Base-by-base conservation (phyloP, 225 moss, liverwort and hornwort genomes). In the Pleurozium schreberi region DNA sequence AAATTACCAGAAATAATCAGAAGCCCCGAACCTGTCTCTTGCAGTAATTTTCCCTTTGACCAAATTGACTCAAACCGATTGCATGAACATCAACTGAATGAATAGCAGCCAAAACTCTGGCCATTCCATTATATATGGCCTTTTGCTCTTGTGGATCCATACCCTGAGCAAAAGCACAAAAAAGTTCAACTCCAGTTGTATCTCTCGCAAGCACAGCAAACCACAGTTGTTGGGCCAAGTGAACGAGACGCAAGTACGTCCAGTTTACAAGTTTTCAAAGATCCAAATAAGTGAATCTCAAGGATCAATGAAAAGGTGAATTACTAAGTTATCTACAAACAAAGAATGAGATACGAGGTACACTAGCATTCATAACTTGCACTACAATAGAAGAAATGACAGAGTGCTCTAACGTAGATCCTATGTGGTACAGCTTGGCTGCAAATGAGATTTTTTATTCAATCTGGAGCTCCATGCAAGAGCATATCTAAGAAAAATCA, bases 21-120 rank as follows among this genome's bases (percentile, higher is more conserved):
- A 89, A 85, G 70, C 66, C 58, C 74, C 91, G 61, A 64, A 97
- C 98, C 95, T 99, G 97, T 92, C 99, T 91, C 89, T 93, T 96
- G 89, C 96, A 96, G 88, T 96, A 99, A 71, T 95, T 94, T 60
- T 95, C 96, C 83, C 85, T 93, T 64, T 96, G 95, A 88, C 99
- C 97, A 91, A 93, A 99, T 86, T 91, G 75, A 75, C 93, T 93
- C 89, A 99, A 91, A 65, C 96, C 97, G 82, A 96, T 91, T 71
- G 96, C 95, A 93, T 95, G 92, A 85, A 95, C 96, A 89, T 97
- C 94, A 70, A 95, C 95, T 88, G 93, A 88, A 90, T 97, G 97
- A 84, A 99, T 95, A 50, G 96, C 95, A 86, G 99, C 97, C 92
- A 99, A 91, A 88, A 92, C 90, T 83, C 88, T 87, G 71, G 92